A percentile compares a stretch with the other conserved stretches of the same genome.
These are phyloP conservation scores for Bruguiera hainesii DNA, from an alignment of 441 rosid genomes.

Conservation along the genomic window DNA sequence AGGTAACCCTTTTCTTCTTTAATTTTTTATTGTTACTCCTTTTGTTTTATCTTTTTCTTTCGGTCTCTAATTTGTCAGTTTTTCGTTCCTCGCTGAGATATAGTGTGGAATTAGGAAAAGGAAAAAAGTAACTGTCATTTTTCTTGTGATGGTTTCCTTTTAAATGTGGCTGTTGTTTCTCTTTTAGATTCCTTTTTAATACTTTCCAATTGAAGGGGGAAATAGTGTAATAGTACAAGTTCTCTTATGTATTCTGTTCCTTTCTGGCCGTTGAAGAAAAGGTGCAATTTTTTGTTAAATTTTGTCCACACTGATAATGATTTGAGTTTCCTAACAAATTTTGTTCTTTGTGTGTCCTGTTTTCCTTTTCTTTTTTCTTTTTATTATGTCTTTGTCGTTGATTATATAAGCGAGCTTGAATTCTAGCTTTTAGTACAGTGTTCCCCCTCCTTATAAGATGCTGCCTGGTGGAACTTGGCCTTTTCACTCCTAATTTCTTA, in stretches of 20 bases:
- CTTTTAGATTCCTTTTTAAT: too few relatives aligned
- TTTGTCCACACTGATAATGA: background rate
- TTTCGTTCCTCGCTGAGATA: constrained; percentile 13
- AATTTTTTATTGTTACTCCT: background rate
- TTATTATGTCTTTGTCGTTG: background rate
- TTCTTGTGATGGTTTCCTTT: too few relatives aligned
- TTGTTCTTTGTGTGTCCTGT: background rate
- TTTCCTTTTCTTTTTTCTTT: background rate
- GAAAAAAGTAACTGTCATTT: background rate
- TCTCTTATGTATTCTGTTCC: background rate
- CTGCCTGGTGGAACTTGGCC: too few relatives aligned
- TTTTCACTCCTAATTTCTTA: too few relatives aligned
- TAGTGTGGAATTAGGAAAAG: constrained; percentile 1
- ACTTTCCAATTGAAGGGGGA: too few relatives aligned
- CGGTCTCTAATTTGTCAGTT: background rate
- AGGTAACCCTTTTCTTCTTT: constrained; percentile 34
- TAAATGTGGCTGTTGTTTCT: too few relatives aligned
- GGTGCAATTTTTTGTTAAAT: background rate
- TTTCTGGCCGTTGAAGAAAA: background rate
- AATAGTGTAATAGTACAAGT: background rate
- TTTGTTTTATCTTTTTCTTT: too few relatives aligned
- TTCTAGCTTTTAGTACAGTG: too few relatives aligned
- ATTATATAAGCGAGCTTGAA: background rate
- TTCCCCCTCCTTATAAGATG: too few relatives aligned
- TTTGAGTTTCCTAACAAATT: background rate